Percentiles rank a stretch among this genome's conserved stretches.
Conservation (phyloP, 2,329 filamentous ascomycete genomes). For the Plenodomus lindquistii region DNA sequence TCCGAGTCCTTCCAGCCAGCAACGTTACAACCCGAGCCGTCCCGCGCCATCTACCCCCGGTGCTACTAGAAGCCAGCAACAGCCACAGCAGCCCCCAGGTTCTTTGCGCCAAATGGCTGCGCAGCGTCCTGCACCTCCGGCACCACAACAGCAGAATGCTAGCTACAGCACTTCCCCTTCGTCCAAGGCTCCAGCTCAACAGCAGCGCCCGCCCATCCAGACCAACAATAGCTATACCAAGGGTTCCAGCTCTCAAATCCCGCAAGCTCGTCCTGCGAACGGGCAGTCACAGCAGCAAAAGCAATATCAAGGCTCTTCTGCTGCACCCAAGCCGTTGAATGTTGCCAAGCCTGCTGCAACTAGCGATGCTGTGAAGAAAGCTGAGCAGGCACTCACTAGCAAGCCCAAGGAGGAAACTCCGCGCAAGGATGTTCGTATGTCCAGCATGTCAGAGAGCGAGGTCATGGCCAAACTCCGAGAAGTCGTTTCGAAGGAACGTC, state of each 20-base stretch:
- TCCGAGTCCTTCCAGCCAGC: slow-evolving; percentile 51
- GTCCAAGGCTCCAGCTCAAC: slow-evolving; percentile 30
- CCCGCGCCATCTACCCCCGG: slow-evolving; percentile 79
- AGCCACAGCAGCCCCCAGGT: slow-evolving; percentile 56
- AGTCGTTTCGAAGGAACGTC: slow-evolving; percentile 93
- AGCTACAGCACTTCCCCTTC: slow-evolving; percentile 33
- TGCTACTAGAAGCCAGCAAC: slow-evolving; percentile 53
- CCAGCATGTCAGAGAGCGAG: slow-evolving; percentile 94
- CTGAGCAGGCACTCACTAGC: slow-evolving; percentile 79
- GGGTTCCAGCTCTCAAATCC: slow-evolving; percentile 44
- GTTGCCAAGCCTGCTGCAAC: slow-evolving; percentile 55
- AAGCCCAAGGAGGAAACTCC: slow-evolving; percentile 72
- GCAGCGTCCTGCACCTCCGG: slow-evolving; percentile 80
- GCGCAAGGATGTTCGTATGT: slow-evolving; percentile 95
- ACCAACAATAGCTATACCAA: slow-evolving; percentile 45
- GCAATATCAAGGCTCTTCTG: slow-evolving; percentile 49
- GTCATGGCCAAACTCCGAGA: slow-evolving; percentile 96
- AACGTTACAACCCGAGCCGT: slow-evolving; percentile 82
- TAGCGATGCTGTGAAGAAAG: slow-evolving; percentile 78
- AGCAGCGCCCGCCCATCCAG: slow-evolving; percentile 49
- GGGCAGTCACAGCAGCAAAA: slow-evolving; percentile 46
- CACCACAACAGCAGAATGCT: slow-evolving; percentile 55
- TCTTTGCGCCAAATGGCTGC: slow-evolving; percentile 62
- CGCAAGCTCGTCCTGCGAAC: slow-evolving; percentile 48
- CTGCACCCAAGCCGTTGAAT: slow-evolving; percentile 60